Conservation (phyloP, 331 rosid species). For the Acacia concinna region DNA sequence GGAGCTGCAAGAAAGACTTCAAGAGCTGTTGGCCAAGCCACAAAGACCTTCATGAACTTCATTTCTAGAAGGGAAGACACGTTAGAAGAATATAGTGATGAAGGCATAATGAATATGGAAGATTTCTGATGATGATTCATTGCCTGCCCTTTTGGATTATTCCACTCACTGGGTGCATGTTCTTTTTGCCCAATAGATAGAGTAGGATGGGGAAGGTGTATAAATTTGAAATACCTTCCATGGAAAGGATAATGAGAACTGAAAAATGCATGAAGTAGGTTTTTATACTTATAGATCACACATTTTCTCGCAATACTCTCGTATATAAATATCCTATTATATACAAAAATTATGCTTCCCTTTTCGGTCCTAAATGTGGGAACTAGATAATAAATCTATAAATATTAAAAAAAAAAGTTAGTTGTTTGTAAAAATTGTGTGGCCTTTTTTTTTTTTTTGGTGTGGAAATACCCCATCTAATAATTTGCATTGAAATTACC, state of each 20-base stretch:
- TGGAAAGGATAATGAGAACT: neutral
- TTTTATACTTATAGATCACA: neutral
- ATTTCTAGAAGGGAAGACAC: conserved; percentile 55
- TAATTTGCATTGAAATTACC: too few relatives aligned
- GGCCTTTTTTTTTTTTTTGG: too few relatives aligned
- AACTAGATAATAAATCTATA: too few relatives aligned
- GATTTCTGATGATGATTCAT: conserved; percentile 39
- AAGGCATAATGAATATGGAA: conserved; percentile 49
- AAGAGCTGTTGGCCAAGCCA: conserved; percentile 78
- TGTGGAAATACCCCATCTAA: too few relatives aligned
- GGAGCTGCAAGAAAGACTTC: conserved; percentile 96
- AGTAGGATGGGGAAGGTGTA: conserved; percentile 14
- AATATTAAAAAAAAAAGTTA: too few relatives aligned
- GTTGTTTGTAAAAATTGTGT: too few relatives aligned
- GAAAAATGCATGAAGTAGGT: neutral
- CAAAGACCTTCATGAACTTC: conserved; percentile 67
- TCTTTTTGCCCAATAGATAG: conserved; percentile 23
- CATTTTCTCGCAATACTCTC: neutral
- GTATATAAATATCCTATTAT: neutral
- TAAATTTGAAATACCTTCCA: neutral
- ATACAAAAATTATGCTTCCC: too few relatives aligned
- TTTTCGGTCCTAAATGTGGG: too few relatives aligned
- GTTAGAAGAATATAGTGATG: conserved; percentile 49
- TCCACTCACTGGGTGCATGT: conserved; percentile 31
- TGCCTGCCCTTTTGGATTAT: neutral